Percentiles rank a stretch among this genome's conserved stretches.
Conservation (phyloP, 106 monocot species). For the Ottelia alismoides region DNA sequence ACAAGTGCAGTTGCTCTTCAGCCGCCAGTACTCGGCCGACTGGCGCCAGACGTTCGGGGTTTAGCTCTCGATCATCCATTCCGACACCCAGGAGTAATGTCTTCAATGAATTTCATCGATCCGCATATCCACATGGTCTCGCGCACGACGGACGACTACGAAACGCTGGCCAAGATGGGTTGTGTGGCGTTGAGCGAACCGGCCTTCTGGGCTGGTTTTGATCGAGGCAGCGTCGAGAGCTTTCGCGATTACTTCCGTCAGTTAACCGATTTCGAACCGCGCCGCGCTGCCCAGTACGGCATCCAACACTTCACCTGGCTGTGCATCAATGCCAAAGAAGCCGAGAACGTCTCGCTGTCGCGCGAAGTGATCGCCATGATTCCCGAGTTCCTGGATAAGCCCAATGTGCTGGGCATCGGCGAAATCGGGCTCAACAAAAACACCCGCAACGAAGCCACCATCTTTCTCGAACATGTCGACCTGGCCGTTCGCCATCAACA, state of each 20-base stretch:
- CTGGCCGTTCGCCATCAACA: not conserved
- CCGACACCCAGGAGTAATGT: not conserved
- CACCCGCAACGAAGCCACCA: too few relatives aligned
- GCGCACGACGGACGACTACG: not conserved
- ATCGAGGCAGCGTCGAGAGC: not conserved
- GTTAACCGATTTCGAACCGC: not conserved
- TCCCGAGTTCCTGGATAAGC: too few relatives aligned
- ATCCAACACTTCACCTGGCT: not conserved
- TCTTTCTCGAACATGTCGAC: not conserved
- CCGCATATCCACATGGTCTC: not conserved
- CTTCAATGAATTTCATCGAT: not conserved
- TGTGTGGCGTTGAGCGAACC: not conserved
- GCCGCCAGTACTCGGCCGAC: not conserved
- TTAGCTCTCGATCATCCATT: not conserved
- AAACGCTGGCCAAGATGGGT: not conserved
- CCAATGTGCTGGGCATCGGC: too few relatives aligned
- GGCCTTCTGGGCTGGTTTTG: too few relatives aligned
- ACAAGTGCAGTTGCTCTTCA: not conserved
- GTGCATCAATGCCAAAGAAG: not conserved
- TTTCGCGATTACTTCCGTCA: not conserved
- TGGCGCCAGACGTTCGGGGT: not conserved
- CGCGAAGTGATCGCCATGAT: not conserved
- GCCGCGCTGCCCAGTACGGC: not conserved
- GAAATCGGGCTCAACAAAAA: too few relatives aligned
- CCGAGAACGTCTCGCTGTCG: too few relatives aligned